These are phyloP conservation scores for Penicillium sp. DNA, from an alignment of 2,329 filamentous ascomycete genomes.

Conservation along the genomic window DNA sequence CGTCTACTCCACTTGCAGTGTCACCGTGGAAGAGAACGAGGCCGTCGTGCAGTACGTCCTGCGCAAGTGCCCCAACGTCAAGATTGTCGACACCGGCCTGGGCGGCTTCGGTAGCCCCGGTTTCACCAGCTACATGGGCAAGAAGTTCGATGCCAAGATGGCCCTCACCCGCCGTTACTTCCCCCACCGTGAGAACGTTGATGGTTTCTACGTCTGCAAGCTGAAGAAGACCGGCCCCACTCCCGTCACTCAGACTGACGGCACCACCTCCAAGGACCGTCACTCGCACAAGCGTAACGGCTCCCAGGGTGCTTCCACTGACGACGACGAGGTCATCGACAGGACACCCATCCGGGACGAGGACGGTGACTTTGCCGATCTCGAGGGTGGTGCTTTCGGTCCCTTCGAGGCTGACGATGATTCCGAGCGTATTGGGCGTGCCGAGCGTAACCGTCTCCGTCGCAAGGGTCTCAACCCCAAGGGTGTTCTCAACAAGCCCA, in stretches of 20 bases:
- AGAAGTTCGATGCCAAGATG: constrained; percentile 84
- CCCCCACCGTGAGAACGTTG: constrained; percentile 89
- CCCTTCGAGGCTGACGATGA: constrained; percentile 76
- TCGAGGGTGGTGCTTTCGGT: constrained; percentile 61
- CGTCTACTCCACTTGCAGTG: constrained; percentile 95
- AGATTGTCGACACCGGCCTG: constrained; percentile 86
- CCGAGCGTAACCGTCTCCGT: constrained; percentile 72
- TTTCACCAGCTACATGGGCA: constrained; percentile 87
- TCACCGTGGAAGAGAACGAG: constrained; percentile 93
- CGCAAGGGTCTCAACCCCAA: constrained; percentile 73
- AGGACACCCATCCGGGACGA: constrained; percentile 65
- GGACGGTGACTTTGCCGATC: constrained; percentile 29
- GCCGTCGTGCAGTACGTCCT: constrained; percentile 92
- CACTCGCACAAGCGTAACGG: constrained; percentile 19
- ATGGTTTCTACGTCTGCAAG: constrained; percentile 98
- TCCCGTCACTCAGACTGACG: constrained; percentile 43
- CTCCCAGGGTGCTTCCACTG: constrained; percentile 25
- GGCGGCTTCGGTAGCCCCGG: constrained; percentile 84
- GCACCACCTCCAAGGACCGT: constrained; percentile 27
- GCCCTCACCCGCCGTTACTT: constrained; percentile 84
- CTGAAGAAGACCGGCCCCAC: constrained; percentile 89
- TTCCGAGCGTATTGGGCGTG: constrained; percentile 68
- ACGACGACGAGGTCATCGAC: constrained; percentile 59
- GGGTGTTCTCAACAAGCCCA: constrained; percentile 49
- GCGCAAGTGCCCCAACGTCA: constrained; percentile 87